phyloP scores from a whole-genome alignment of 148 eudicot species.

The Bassia scoparia region DNA sequence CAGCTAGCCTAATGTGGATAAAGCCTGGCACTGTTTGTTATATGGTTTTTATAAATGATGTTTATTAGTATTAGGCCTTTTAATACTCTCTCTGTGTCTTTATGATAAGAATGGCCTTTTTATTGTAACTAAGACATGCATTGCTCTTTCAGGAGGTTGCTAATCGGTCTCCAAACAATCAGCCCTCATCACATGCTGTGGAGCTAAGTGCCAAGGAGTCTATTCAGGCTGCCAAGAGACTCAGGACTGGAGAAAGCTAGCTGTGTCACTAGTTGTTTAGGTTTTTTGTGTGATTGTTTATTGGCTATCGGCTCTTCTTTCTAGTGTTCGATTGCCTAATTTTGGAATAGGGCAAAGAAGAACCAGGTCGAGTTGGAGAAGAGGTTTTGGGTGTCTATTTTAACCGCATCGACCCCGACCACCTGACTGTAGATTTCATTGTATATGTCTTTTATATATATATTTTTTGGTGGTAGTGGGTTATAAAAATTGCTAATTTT shows the following conservation, averaged over 20 bases:
- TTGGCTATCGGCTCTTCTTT: constrained; percentile 18
- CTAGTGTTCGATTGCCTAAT: constrained; percentile 17
- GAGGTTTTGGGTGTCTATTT: constrained; percentile 28
- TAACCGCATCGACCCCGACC: constrained; percentile 20
- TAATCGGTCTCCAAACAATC: constrained; percentile 29
- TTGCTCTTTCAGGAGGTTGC: constrained; percentile 38
- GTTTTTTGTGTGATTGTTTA: neutral
- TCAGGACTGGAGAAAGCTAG: constrained; percentile 41
- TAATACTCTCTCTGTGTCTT: neutral
- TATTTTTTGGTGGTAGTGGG: constrained; percentile 8
- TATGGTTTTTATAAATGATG: neutral
- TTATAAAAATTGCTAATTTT: constrained; percentile 3
- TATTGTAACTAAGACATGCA: neutral
- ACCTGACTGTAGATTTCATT: constrained; percentile 23
- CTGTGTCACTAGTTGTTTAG: constrained; percentile 10
- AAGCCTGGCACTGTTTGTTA: neutral
- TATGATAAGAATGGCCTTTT: neutral
- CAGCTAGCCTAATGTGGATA: neutral
- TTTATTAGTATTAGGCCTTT: no score
- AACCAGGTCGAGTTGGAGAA: constrained; percentile 19
- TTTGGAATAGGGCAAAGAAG: constrained; percentile 26
- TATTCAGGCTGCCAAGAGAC: constrained; percentile 49
- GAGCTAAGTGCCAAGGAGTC: constrained; percentile 33
- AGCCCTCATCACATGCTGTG: constrained; percentile 26
- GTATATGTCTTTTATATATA: constrained; percentile 23